Percentiles rank a stretch among this genome's conserved stretches.
phyloP scores from a whole-genome alignment of 2,329 filamentous ascomycete species.

The Didymella arachidicola region DNA sequence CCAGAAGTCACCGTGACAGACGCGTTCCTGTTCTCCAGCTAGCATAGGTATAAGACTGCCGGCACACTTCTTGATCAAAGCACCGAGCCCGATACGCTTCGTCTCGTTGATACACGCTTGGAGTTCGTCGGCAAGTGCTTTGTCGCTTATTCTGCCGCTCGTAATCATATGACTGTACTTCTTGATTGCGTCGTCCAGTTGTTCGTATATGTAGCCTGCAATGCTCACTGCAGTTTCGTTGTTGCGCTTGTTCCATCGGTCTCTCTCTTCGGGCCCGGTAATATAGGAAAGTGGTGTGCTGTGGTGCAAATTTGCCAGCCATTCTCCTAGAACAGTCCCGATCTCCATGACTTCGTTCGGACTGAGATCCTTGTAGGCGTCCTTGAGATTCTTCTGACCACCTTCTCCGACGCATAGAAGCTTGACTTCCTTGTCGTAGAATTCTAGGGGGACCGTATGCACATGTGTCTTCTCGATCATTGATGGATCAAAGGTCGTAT shows the following conservation, averaged over 20 bases:
- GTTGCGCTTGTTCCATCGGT: neutral
- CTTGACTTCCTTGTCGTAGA: conserved; percentile 38
- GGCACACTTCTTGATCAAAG: neutral
- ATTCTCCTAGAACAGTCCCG: conserved; percentile 39
- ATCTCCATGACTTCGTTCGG: conserved; percentile 30
- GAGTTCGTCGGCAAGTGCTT: conserved; percentile 4
- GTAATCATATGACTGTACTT: neutral
- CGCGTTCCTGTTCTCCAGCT: conserved; percentile 40
- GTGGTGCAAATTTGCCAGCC: conserved; percentile 46
- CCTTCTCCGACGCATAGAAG: conserved; percentile 45
- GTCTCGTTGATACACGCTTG: neutral
- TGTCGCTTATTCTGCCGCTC: conserved; percentile 27
- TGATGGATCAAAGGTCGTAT: neutral
- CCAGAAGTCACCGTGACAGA: conserved; percentile 53
- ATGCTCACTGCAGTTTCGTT: conserved; percentile 39
- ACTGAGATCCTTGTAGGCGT: conserved; percentile 35
- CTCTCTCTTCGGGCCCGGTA: neutral
- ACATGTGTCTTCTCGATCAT: conserved; percentile 15
- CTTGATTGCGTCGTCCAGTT: conserved; percentile 34
- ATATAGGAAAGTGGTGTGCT: conserved; percentile 21
- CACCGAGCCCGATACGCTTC: neutral
- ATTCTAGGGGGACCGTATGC: conserved; percentile 30
- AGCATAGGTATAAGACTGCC: conserved; percentile 30
- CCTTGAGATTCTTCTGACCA: conserved; percentile 42
- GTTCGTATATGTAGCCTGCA: conserved; percentile 43